phyloP scores from a whole-genome alignment of 83 land plant species.

The Isoetes engelmannii region DNA sequence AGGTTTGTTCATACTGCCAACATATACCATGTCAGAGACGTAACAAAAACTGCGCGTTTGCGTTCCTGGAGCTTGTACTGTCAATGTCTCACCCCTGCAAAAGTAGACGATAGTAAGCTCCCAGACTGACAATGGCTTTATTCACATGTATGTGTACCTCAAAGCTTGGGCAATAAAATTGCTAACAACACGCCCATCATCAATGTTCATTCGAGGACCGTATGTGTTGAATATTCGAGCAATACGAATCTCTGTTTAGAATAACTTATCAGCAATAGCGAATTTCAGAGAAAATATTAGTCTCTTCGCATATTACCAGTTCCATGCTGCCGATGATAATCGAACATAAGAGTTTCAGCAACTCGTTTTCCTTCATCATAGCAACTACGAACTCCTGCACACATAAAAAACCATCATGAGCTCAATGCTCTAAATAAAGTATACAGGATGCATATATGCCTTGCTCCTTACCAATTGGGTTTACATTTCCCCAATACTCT shows the following conservation, averaged over 20 bases:
- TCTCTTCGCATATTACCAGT: slow-evolving; percentile 44
- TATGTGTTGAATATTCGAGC: slow-evolving; percentile 88
- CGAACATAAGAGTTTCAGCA: slow-evolving; percentile 99
- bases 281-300: slow-evolving; percentile 32
- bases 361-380: slow-evolving; percentile 97
- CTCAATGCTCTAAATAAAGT: background rate
- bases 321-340: slow-evolving; percentile 99
- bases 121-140: background rate
- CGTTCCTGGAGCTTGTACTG: slow-evolving; percentile 92
- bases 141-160: slow-evolving; percentile 33
- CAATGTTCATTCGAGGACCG: slow-evolving; percentile 98
- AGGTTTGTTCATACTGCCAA: too few relatives aligned
- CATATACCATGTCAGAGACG: slow-evolving; percentile 91
- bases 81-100: slow-evolving; percentile 78
- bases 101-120: background rate
- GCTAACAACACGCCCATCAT: slow-evolving; percentile 99
- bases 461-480: slow-evolving; percentile 72
- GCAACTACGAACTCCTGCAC: slow-evolving; percentile 92
- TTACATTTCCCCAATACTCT: slow-evolving; percentile 98
- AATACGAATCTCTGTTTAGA: slow-evolving; percentile 19
- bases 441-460: background rate
- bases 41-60: slow-evolving; percentile 97
- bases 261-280: slow-evolving; percentile 42
- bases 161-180: slow-evolving; percentile 96
- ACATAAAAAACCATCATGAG: background rate